These are phyloP conservation scores for Plenodomus tracheiphilus DNA, from an alignment of 2,329 filamentous ascomycete species.

Conservation along the genomic window DNA sequence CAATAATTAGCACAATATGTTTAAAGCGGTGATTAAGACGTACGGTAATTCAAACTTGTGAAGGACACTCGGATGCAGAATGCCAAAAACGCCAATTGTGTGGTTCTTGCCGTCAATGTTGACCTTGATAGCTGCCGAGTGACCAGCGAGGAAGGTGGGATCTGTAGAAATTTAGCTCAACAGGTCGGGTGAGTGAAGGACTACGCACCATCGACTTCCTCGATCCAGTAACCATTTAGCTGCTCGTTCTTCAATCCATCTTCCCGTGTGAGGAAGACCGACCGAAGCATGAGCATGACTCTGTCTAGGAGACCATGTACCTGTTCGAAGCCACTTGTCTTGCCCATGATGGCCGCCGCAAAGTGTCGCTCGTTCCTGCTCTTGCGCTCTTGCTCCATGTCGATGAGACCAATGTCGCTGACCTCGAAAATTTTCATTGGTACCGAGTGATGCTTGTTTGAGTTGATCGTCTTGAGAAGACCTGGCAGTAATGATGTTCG, in stretches of 20 bases:
- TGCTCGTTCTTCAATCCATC: constrained; percentile 63
- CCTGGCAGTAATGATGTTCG: constrained; percentile 84
- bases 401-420: constrained; percentile 90
- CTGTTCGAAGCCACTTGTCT: constrained; percentile 90
- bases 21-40: constrained; percentile 21
- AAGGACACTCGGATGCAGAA: constrained; percentile 88
- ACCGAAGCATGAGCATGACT: constrained; percentile 87
- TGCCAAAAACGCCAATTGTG: constrained; percentile 87
- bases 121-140: constrained; percentile 82
- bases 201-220: constrained; percentile 76
- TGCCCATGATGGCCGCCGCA: constrained; percentile 93
- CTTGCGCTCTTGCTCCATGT: constrained; percentile 77
- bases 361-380: constrained; percentile 91
- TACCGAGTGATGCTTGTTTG: constrained; percentile 86
- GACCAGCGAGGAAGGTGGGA: constrained; percentile 87
- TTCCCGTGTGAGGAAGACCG: constrained; percentile 75
- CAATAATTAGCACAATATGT: constrained; percentile 19
- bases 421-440: constrained; percentile 94
- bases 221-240: constrained; percentile 83
- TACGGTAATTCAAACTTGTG: constrained; percentile 90
- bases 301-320: constrained; percentile 94
- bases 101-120: constrained; percentile 72
- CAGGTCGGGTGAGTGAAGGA: background rate
- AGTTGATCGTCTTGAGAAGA: constrained; percentile 87
- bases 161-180: constrained; percentile 51